Evolutionary conservation across 768 basidiomycete genomes (phyloP), one percentile per base, ranked within the genome.

Genomic region (Megacollybia marginata): DNA sequence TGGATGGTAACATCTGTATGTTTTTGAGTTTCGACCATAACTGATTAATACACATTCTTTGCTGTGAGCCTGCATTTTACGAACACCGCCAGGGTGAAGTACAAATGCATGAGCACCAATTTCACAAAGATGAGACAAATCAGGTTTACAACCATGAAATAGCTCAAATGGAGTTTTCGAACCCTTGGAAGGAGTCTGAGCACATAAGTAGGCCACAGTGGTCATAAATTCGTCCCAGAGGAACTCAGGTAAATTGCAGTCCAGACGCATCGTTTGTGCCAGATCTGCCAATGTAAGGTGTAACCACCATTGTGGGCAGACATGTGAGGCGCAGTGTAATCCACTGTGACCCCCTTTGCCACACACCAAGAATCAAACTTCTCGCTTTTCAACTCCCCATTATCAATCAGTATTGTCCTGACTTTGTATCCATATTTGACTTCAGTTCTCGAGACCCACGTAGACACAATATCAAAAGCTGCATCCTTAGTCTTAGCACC

Each of bases 101-200:
- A 62, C 60, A 31, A 56, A 64, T 0, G 57, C 60, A 0, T 47
- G 32, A 10, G 51, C 60, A 4, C 65, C 65, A 8, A 61, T 57
- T 38, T 61, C 60, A 1, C 62, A 49, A 62, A 62, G 15, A 53
- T 54, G 35, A 10, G 35, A 36, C 35, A 36, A 10, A 36, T 36
- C 16, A 16, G 35, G 35, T 36, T 36, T 36, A 2, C 16, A 4
- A 12, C 56, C 56, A 16, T 50, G 52, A 48, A 53, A 60, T 2
- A 28, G 4, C 45, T 62, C 57, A 32, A 34, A 55, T 1, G 61
- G 54, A 1, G 61, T 59, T 0, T 31, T 40, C 12, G 42, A 38
- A 0, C 18, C 18, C 23, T 43, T 42, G 2, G 51, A 53, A 11
- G 61, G 48, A 2, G 50, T 52, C 4, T 50, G 46, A 33, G 55